Evolutionary conservation across 345 rosid species (phyloP), one percentile per base, ranked within the genome.

Genomic region (Sonneratia alba): DNA sequence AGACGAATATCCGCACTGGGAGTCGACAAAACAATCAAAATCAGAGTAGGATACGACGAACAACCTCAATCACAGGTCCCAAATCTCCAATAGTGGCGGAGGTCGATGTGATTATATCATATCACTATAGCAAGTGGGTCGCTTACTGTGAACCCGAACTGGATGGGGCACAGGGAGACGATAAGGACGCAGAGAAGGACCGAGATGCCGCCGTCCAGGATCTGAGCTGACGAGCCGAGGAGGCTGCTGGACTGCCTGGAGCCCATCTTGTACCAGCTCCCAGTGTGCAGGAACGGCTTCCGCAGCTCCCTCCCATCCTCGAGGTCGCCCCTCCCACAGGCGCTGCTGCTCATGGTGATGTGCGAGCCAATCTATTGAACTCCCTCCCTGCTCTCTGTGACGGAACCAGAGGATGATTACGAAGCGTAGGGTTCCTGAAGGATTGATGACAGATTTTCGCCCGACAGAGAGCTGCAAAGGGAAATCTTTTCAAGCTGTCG

Each of bases 191-290:
- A 89, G 38, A 89, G 72, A 61, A 87, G 79, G 71, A 89, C 92
- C 66, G 96, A 89, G 77, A 89, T 45, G 73, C 92, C 82, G 45
- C 85, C 84, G 62, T 89, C 96, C 22, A 89, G 76, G 71, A 77
- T 81, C 71, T 83, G 86, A 24, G 81, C 74, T 22, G 96, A 86
- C 2, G 88, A 85, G 7, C 83, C 77, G 78, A 85, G 57, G 76
- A 82, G 67, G 78, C 90, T 86, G 57, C 90, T 87, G 53, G 92
- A 86, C 74, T 89, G 94, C 63, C 87, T 78, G 0, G 96, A 87
- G 22, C 84, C 76, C 90, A 85, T 89, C 62, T 83, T 81, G 78
- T 87, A 89, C 96, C 96, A 87, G 71, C 92, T 89, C 65, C 95
- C 95, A 0, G 90, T 83, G 69, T 89, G 92, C 38, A 89, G 78